Base-by-base conservation (phyloP, 371 early-diverging fungal species). In the Syncephalis plumigaleata region DNA sequence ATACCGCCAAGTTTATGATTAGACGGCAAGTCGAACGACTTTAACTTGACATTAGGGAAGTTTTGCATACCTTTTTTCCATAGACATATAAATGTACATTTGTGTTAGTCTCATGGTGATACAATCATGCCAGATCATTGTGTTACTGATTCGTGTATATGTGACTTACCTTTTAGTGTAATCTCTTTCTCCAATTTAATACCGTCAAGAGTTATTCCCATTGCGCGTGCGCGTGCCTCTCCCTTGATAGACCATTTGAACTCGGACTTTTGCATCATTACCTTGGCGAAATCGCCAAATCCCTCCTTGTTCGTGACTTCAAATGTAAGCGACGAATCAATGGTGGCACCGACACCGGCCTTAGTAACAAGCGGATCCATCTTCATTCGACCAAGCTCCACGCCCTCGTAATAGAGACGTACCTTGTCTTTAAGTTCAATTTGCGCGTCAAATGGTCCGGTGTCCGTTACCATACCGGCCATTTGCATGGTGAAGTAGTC, bases 231-330 rank as follows among this genome's bases (percentile, higher is more conserved):
- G 47, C 62, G 57, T 36, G 67, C 58, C 22, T 60, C 52, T 31
- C 71, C 68, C 47, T 68, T 63, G 40, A 74, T 50, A 2, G 58
- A 63, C 75, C 75, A 74, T 5, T 50, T 59, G 39, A 74, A 71
- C 39, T 61, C 51, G 18, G 61, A 43, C 31, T 67, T 60, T 47
- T 59, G 63, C 57, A 73, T 63, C 66, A 73, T 52, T 44, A 56
- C 63, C 18, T 53, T 55, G 23, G 67, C 51, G 44, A 73, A 73
- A 17, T 57, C 47, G 21, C 56, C 61, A 64, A 71, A 68, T 37
- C 58, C 58, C 38, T 48, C 53, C 17, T 55, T 46, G 36, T 73
- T 60, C 9, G 54, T 17, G 18, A 73, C 50, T 17, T 59, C 56
- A 45, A 70, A 70, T 18, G 45, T 46, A 42, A 61, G 63, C 4